Percentiles rank a stretch among this genome's conserved stretches.
Conservation (phyloP, 2,329 filamentous ascomycete species). For the Westerdykella sp. region DNA sequence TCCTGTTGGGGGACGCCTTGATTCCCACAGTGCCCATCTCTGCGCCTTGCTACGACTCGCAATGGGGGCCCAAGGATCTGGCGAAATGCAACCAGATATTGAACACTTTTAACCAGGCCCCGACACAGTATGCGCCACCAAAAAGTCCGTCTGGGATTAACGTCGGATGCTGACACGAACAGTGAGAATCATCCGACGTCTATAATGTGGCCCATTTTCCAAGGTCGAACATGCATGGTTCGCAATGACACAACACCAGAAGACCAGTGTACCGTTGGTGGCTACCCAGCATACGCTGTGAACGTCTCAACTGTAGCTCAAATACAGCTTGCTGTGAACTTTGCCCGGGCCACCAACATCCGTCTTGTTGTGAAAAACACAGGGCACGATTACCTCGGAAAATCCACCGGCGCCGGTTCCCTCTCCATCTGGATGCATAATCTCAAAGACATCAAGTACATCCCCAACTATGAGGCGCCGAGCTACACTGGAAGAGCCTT, state of each 20-base stretch:
- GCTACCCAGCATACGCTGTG: slow-evolving; percentile 23
- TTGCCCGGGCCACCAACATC: slow-evolving; percentile 27
- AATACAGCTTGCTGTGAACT: slow-evolving; percentile 29
- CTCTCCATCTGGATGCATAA: slow-evolving; percentile 28
- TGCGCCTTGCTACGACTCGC: slow-evolving; percentile 17
- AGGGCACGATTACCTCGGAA: slow-evolving; percentile 28
- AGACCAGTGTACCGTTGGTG: slow-evolving; percentile 25
- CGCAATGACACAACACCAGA: slow-evolving; percentile 5
- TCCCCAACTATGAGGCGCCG: slow-evolving; percentile 20
- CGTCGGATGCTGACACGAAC: background rate
- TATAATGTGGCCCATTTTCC: slow-evolving; percentile 21
- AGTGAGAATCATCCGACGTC: slow-evolving; percentile 15
- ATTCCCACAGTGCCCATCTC: slow-evolving; percentile 18
- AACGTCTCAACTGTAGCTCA: slow-evolving; percentile 26
- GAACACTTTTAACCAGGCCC: too few species aligned
- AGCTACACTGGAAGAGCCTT: slow-evolving; percentile 26
- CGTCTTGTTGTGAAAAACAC: slow-evolving; percentile 30
- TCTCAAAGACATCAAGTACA: slow-evolving; percentile 25
- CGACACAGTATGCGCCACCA: background rate
- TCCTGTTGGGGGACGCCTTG: slow-evolving; percentile 11
- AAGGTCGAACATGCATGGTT: slow-evolving; percentile 20
- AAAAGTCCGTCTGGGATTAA: slow-evolving; percentile 5
- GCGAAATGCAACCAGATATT: slow-evolving; percentile 6
- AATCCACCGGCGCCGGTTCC: slow-evolving; percentile 22
- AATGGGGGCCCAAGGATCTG: slow-evolving; percentile 13